Base-by-base conservation (phyloP, 345 rosid species). In the Viola odorata region DNA sequence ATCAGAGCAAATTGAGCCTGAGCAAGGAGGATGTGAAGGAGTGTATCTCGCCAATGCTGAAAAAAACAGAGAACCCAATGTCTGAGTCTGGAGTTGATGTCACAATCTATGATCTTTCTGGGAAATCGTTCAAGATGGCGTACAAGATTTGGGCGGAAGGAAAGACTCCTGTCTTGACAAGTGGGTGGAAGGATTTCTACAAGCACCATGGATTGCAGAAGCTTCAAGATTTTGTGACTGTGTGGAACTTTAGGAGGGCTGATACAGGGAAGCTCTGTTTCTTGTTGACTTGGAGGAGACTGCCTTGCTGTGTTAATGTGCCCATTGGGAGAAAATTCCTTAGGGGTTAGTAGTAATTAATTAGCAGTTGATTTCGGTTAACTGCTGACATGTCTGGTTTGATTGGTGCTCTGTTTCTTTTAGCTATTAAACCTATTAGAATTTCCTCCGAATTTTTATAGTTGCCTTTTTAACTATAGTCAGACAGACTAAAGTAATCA, bases 141-240 rank as follows among this genome's bases (percentile, higher is more conserved):
- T 53, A 39, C 50, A 61, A 61, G 56, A 13, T 38, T 4, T 68
- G 66, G 66, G 38, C 44, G 3, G 11, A 52, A 0, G 16, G 23
- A 4, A 61, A 61, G 56, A 8, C n/a, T n/a, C 36, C 48, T 32
- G 66, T 68, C 0, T 45, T 68, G n/a, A 40, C 44, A 2, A 8
- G 49, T 40, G 66, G 66, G 16, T 68, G 72, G 72, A 61, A 47
- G 7, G 32, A 40, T 3, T 61, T 68, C 17, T 55, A 32, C 9
- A 3, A 47, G 3, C 48, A 23, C 6, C 66, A 68, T 40, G 12
- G 8, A 1, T 41, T 55, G 58, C 10, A 13, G 14, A 3, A 11
- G 6, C 57, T 39, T 56, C 37, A 55, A 50, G 67, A 68, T 62
- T 55, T 55, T 49, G 61, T 68, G 8, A 54, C 65, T 0, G 3